Base-by-base conservation (phyloP, 371 early-diverging fungal genomes). In the Circinella umbellata region DNA sequence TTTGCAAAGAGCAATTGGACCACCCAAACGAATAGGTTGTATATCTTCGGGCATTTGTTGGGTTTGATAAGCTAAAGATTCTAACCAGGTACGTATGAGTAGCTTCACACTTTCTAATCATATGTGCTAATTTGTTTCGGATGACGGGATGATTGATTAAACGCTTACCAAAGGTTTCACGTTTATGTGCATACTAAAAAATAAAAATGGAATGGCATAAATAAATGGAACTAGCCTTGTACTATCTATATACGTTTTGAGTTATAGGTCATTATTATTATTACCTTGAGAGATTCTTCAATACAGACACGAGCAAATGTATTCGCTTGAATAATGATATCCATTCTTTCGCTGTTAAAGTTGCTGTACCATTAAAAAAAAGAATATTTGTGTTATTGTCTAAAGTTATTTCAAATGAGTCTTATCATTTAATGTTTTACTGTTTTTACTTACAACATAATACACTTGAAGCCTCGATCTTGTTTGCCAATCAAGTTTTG, bases 61-160 rank as follows among this genome's bases (percentile, higher is more conserved):
- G 67, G 88, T 82, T 77, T 95, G 95, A 73, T 90, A 86, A 75
- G 85, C 81, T 49, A 88, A 73, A 34, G 53, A 76, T 76, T 96
- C 96, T 70, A 92, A 86, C 95, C 95, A 96, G 3, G 92, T 86
- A 75, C 94, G 94, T 0, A n/a, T n/a, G n/a, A n/a, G 93, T 93
- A 8, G 95, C 93, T 77, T 96, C 96, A 66, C 93, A 90, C 77
- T 92, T 89, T 54, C 94, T 88, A 14, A 91, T 88, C 95, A 95
- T 95, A 47, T 89, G 85, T 3, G 87, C 88, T 55, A 89, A 75
- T 72, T 92, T 90, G 78, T 88, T 87, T 18, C 90, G 82, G 67
- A 90, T 84, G 17, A 92, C 91, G 17, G 88, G 85, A 72, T 92
- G 92, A 49, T 92, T 86, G 37, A 91, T 86, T 38, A 96, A 82